Base-by-base conservation (phyloP, 495 filamentous ascomycete genomes). In the Aspergillus cavernicola region DNA sequence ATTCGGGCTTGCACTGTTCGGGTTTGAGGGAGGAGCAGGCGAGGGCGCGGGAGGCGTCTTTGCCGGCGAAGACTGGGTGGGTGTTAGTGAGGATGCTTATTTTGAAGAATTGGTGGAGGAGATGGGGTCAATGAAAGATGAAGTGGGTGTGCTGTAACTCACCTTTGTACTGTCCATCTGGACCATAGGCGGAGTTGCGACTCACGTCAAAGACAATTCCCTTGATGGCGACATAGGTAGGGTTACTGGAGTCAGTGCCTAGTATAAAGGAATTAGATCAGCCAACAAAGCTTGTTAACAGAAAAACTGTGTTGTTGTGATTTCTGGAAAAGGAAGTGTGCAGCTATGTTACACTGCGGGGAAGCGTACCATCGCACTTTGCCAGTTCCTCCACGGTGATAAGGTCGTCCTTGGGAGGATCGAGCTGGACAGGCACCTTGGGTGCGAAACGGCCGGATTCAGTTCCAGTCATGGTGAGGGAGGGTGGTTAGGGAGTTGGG, bases 221-320 rank as follows among this genome's bases (percentile, higher is more conserved):
- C 74, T 96, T 97, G 72, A 99, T 97, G 24, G 95, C 93, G 22
- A 99, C 90, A 58, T 92, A 89, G 20, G 85, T 90, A 26, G 90
- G 89, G 52, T 75, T 81, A 44, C 79, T 83, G 2, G 82, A 70
- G 50, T 86, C 83, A 69, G 73, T 70, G 45, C 79, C 83, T 85
- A 20, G 15, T 28, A 15, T 40, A 26, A 38, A 43, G 35, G 24
- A 53, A 26, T 3, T 20, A n/a, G 28, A 24, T 35, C 13, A 47
- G 20, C 4, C 36, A 23, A 9, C 40, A 39, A 40, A 53, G 28
- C 41, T n/a, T n/a, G n/a, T n/a, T n/a, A n/a, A n/a, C n/a, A n/a
- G n/a, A n/a, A n/a, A n/a, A n/a, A n/a, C n/a, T n/a, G n/a, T n/a
- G n/a, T n/a, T n/a, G n/a, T n/a, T n/a, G n/a, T n/a, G n/a, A n/a